Percentiles rank a stretch among this genome's conserved stretches.
Evolutionary conservation across 208 protist genomes (phyloP).

Genomic region (Leishmania braziliensis): DNA sequence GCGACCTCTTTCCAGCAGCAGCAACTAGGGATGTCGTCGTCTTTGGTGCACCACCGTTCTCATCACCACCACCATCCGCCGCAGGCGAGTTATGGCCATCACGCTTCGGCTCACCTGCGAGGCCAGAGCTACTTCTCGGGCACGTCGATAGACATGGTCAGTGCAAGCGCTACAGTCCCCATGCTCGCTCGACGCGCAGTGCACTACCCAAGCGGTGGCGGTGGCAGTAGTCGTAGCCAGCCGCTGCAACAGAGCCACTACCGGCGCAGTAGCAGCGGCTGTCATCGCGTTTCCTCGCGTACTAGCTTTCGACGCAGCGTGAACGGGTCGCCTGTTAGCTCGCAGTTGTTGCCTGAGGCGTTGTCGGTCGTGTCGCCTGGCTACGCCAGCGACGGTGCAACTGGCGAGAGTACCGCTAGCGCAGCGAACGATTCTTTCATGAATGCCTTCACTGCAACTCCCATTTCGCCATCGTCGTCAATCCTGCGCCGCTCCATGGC

Average conservation of each 20-base stretch:
- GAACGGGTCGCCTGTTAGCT: constrained; percentile 18
- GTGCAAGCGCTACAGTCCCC: neutral
- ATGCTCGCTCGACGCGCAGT: neutral
- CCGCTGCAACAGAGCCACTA: neutral
- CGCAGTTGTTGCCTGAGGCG: constrained; percentile 14
- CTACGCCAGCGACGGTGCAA: neutral
- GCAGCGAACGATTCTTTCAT: neutral
- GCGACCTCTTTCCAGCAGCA: neutral
- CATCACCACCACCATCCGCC: neutral
- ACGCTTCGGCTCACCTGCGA: neutral
- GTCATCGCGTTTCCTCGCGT: neutral
- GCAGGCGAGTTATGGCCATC: neutral
- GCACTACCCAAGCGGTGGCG: neutral
- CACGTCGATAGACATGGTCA: neutral
- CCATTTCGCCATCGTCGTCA: constrained; percentile 26
- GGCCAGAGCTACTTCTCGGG: neutral
- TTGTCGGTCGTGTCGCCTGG: neutral
- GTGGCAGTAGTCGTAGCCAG: neutral
- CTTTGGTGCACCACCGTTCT: neutral
- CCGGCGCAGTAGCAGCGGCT: constrained; percentile 9
- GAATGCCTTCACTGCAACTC: neutral
- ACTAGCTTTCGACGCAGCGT: constrained; percentile 15
- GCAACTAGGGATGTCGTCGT: neutral
- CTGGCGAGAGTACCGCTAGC: neutral
- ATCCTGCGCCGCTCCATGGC: constrained; percentile 1